Base-by-base conservation (phyloP, 768 basidiomycete species). In the Boletus sp. region DNA sequence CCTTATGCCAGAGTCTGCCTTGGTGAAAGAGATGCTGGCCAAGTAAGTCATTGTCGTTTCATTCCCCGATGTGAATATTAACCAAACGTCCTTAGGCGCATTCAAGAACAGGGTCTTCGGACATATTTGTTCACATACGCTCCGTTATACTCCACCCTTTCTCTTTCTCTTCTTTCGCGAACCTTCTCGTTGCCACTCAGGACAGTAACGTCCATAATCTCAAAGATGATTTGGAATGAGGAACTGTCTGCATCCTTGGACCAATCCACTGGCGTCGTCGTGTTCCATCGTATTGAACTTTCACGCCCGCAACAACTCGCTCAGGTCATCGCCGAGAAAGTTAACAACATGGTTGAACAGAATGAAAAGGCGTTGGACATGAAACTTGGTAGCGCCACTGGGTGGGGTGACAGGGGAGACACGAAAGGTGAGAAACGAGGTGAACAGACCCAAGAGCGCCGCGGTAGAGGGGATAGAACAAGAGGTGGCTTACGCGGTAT, bases 161-260 rank as follows among this genome's bases (percentile, higher is more conserved):
- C 97, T 1, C 80, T 99, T 42, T 81, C 85, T 0, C 81, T 95
- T 48, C 83, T 99, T 33, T 87, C 95, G 10, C 80, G 83, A 44
- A 95, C 93, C 1, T 98, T 98, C 76, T 86, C 85, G 9, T 77
- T 98, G 30, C 82, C 95, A 4, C 72, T 87, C 46, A 82, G 88
- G 39, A 76, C 85, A 5, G 92, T 98, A 5, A 93, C 88, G 1
- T 70, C 68, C 25, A 84, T 97, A 60, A 90, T 98, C 38, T 95
- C 92, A 27, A 92, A 94, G 73, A 98, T 99, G 97, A 97, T 98
- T 63, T 98, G 95, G 93, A 93, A 81, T 65, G 97, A 98, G 64
- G 94, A 98, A 66, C 77, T 99, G 11, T 79, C 88, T 1, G 97
- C 96, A 3, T 95, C 94, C 15, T 78, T 98, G 51, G 97, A 98